Evolutionary conservation across 2,329 filamentous ascomycete species (phyloP), one percentile per base, ranked within the genome.

Genomic region (Exophiala sp.): DNA sequence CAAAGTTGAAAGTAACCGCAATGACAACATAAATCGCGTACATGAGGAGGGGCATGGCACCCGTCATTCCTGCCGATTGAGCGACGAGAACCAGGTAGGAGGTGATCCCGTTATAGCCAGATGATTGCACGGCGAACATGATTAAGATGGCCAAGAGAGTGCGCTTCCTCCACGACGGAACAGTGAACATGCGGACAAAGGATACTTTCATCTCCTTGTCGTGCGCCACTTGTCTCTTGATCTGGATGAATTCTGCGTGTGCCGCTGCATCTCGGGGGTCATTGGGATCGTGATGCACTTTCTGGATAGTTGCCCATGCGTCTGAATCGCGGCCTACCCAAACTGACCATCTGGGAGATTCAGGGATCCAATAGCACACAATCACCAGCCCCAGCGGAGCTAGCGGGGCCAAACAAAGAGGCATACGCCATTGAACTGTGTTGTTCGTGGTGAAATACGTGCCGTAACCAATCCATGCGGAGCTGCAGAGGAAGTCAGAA

Each of bases 1-100:
- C 86, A 1, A 79, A 43, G 0, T 82, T 86, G 1, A 79, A 43
- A 34, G 72, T 66, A 70, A 76, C 77, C 62, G 76, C 77, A 57
- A 76, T 29, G 1, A 30, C 42, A 3, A 3, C 18, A 3, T 35
- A 32, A 21, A 35, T 21, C 3, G 27, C 46, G 51, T 64, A 68
- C 14, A 74, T 56, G 6, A 74, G 62, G 21, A 74, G 59, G 5
- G 71, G 70, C 63, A 68, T 65, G 50, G 62, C 64, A 29, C 61
- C 63, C 23, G 50, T 56, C 44, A 66, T 59, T 22, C 64, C 71
- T 7, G 74, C 63, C 14, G 48, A 49, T 30, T 60, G 52, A 55
- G 65, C 66, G 42, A 70, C 61, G 30, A 69, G 58, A 41, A 66
- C 66, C 2, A 67, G 65, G 49, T 73, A 74, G 45, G 70, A 70